A percentile compares a stretch with the other conserved stretches of the same genome.
phyloP scores from a whole-genome alignment of 2,329 filamentous ascomycete species.

The Catunica adiposa region DNA sequence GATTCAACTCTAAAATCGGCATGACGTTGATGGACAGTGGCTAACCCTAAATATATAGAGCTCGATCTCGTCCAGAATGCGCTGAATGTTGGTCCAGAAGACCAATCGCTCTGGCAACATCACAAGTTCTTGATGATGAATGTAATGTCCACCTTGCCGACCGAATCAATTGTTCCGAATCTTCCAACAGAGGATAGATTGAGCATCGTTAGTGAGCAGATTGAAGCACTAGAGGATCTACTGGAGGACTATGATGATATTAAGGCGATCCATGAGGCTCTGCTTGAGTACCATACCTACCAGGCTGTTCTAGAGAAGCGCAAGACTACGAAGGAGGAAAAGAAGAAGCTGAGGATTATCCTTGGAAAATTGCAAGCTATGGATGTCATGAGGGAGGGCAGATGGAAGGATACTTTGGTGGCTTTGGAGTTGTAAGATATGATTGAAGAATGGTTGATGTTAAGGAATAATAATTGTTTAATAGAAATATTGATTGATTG shows the following conservation, averaged over 20 bases:
- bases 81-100: conserved; percentile 76
- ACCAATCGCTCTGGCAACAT: conserved; percentile 95
- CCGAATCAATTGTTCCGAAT: conserved; percentile 45
- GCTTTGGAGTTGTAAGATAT: conserved; percentile 17
- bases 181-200: conserved; percentile 45
- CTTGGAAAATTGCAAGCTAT: conserved; percentile 48
- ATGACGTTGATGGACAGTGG: background rate
- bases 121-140: conserved; percentile 73
- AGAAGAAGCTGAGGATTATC: conserved; percentile 37
- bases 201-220: conserved; percentile 50
- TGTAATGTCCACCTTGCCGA: conserved; percentile 33
- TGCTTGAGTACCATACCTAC: conserved; percentile 56
- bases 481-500: background rate
- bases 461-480: background rate
- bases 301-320: conserved; percentile 37
- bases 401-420: conserved; percentile 57
- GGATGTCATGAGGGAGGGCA: conserved; percentile 56
- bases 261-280: conserved; percentile 80
- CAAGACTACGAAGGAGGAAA: conserved; percentile 25
- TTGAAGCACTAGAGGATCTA: conserved; percentile 55
- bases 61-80: conserved; percentile 59
- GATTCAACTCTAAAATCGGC: background rate
- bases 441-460: background rate
- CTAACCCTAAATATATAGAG: conserved; percentile 31
- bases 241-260: conserved; percentile 39